A percentile compares a stretch with the other conserved stretches of the same genome.
Conservation (phyloP, 345 rosid species). For the Litchi chinensis region DNA sequence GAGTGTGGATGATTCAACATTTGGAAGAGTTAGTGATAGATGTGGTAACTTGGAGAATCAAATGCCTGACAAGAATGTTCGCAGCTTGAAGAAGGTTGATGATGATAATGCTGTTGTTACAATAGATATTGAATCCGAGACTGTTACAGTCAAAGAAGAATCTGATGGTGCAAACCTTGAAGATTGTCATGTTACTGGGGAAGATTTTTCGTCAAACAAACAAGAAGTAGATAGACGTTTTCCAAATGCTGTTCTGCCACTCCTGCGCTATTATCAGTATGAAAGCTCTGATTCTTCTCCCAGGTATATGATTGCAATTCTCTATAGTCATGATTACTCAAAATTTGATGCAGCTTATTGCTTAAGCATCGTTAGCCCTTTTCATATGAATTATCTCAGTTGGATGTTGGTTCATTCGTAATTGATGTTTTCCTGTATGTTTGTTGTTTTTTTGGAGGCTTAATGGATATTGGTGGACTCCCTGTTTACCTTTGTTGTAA, state of each 20-base stretch:
- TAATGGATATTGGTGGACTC: not conserved
- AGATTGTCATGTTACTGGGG: constrained; percentile 38
- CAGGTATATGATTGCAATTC: constrained; percentile 52
- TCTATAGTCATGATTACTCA: not conserved
- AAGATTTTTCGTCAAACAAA: constrained; percentile 44
- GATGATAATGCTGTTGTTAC: constrained; percentile 33
- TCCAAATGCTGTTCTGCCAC: constrained; percentile 61
- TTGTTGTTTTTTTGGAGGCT: not conserved
- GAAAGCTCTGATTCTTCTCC: constrained; percentile 83
- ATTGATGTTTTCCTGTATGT: not conserved
- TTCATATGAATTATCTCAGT: not conserved
- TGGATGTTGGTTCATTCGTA: not conserved
- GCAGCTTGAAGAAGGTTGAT: constrained; percentile 26
- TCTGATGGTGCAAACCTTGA: constrained; percentile 37
- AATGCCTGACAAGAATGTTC: constrained; percentile 39
- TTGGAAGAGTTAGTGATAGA: constrained; percentile 36
- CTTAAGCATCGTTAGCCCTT: constrained; percentile 1
- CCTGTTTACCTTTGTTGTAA: not conserved
- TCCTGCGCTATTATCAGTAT: constrained; percentile 61
- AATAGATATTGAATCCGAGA: constrained; percentile 40
- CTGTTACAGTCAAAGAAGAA: constrained; percentile 31
- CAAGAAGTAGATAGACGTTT: constrained; percentile 54
- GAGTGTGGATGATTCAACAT: constrained; percentile 34
- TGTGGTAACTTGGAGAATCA: constrained; percentile 35
- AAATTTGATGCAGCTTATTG: not conserved